Base-by-base conservation (phyloP, 2,329 filamentous ascomycete genomes). In the Bipolaris sorokiniana region DNA sequence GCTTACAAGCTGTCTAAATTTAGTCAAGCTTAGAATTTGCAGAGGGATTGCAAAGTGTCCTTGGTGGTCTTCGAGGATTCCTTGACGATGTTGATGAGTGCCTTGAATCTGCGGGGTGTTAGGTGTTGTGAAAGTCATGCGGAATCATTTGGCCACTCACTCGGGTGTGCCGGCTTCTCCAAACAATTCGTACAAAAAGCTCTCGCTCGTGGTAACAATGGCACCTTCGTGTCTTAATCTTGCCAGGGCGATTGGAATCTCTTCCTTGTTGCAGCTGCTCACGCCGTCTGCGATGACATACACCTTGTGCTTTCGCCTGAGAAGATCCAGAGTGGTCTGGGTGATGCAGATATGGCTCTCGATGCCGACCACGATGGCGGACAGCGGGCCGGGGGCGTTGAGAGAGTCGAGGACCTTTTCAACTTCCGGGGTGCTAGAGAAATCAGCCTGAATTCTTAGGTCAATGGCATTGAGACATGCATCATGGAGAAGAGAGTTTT, bases 281-380 rank as follows among this genome's bases (percentile, higher is more conserved):
- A 98, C 93, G 31, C 87, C 94, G 76, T 98, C 94, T 50, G 92
- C 91, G 31, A 97, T 82, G 37, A 98, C 81, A 76, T 96, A 97
- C 6, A 97, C 94, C 51, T 82, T 81, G 76, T 97, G 91, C 0
- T 92, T 92, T 1, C 83, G 83, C 20, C 82, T 80, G 41, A 95
- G 80, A 47, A 96, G 80, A 79, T 97, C 94, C 40, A 97, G 82
- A 15, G 73, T 64, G 2, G 94, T 97, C 82, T 98, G 94, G 59
- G 91, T 93, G 28, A 98, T 88, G 81, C 94, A 98, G 74, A 98
- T 95, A 78, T 98, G 94, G 38, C 87, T 86, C 79, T 98, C 94
- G 73, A 98, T 97, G 36, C 94, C 94, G 15, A 97, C 89, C 61
- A 98, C 86, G 53, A 91, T 89, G 51, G 92, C 84, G 5, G 78